These are phyloP conservation scores for Graphiopsis chlorocephala DNA, from an alignment of 2,329 filamentous ascomycete species.

Conservation along the genomic window DNA sequence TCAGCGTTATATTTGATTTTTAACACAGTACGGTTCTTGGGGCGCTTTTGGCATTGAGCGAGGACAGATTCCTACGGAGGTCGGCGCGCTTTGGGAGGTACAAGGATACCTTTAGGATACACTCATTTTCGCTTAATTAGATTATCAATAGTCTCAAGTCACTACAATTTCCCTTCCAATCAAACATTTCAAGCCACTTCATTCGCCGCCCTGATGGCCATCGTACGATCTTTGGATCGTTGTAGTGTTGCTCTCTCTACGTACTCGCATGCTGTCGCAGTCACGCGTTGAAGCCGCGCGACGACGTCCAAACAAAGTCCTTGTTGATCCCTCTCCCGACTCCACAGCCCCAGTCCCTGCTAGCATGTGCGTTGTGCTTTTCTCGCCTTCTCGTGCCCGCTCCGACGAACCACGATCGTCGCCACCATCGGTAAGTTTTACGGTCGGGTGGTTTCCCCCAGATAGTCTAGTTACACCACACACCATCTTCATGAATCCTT, in stretches of 20 bases:
- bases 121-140: slow-evolving; percentile 13
- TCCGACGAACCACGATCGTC: slow-evolving; percentile 9
- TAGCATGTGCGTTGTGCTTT: background rate
- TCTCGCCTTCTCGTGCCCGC: background rate
- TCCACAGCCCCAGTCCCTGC: slow-evolving; percentile 6
- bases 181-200: slow-evolving; percentile 1
- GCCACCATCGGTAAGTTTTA: background rate
- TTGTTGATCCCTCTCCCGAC: background rate
- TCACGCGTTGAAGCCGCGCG: background rate
- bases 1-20: slow-evolving; percentile 5
- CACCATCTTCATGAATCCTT: background rate
- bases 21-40: background rate
- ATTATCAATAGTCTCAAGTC: background rate
- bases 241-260: background rate
- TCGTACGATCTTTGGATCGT: background rate
- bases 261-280: background rate
- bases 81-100: slow-evolving; percentile 8
- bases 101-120: background rate
- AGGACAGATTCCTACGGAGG: background rate
- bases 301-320: slow-evolving; percentile 9
- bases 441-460: background rate
- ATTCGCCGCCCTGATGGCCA: background rate
- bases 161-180: slow-evolving; percentile 5
- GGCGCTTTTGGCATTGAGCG: background rate
- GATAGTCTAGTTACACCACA: background rate